Percentiles rank a stretch among this genome's conserved stretches.
These are phyloP conservation scores for Malassezia dermatis DNA, from an alignment of 1,284 basidiomycete genomes.

Conservation along the genomic window DNA sequence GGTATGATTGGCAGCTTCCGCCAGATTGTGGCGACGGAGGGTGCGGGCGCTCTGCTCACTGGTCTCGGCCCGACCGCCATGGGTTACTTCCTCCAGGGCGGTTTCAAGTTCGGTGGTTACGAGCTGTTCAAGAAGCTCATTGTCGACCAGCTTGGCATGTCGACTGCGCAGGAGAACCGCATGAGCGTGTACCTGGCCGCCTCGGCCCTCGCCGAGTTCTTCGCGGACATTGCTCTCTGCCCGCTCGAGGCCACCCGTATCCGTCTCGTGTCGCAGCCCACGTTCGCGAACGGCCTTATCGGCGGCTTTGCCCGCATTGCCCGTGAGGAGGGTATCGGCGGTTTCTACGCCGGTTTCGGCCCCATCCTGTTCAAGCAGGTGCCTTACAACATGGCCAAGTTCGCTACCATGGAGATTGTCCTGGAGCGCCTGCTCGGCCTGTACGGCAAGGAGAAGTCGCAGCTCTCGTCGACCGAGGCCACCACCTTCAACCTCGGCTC, in stretches of 20 bases:
- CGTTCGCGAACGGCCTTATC: slow-evolving; percentile 45
- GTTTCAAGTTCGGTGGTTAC: slow-evolving; percentile 48
- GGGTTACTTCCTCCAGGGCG: slow-evolving; percentile 48
- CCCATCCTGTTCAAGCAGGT: slow-evolving; percentile 47
- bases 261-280: slow-evolving; percentile 47
- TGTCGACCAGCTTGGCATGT: slow-evolving; percentile 41
- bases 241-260: slow-evolving; percentile 48
- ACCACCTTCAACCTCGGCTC: slow-evolving; percentile 44
- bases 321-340: slow-evolving; percentile 42
- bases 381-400: slow-evolving; percentile 52
- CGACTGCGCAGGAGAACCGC: slow-evolving; percentile 44
- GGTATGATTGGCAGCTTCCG: slow-evolving; percentile 47
- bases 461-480: slow-evolving; percentile 41
- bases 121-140: slow-evolving; percentile 48
- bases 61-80: slow-evolving; percentile 45
- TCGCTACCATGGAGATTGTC: slow-evolving; percentile 48
- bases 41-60: slow-evolving; percentile 44
- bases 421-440: slow-evolving; percentile 51
- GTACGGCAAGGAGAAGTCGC: slow-evolving; percentile 53
- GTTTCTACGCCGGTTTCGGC: slow-evolving; percentile 51
- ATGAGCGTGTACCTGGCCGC: slow-evolving; percentile 45
- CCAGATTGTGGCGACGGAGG: slow-evolving; percentile 43
- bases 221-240: slow-evolving; percentile 48
- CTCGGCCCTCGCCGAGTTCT: slow-evolving; percentile 46
- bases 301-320: slow-evolving; percentile 42